Conservation (phyloP, 768 basidiomycete genomes). For the Suillus discolor region DNA sequence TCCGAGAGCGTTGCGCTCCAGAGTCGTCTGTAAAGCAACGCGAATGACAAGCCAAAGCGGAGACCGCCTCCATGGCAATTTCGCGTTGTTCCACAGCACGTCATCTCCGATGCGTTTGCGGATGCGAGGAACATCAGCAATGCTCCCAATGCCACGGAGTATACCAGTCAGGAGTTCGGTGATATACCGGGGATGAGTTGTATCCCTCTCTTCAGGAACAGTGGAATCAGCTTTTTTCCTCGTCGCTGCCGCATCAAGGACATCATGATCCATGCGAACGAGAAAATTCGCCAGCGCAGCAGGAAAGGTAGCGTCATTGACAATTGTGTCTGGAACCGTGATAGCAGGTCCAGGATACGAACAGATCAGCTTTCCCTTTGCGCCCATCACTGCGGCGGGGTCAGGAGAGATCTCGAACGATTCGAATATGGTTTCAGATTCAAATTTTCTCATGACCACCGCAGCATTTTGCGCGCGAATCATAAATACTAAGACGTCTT, state of each 20-base stretch:
- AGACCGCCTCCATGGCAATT: conserved; percentile 51
- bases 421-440: conserved; percentile 39
- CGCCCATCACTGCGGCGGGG: conserved; percentile 36
- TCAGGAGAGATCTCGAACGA: conserved; percentile 48
- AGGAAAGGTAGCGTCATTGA: conserved; percentile 33
- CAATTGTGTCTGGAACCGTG: conserved; percentile 31
- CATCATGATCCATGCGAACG: conserved; percentile 33
- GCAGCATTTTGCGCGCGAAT: conserved; percentile 52
- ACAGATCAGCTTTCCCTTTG: conserved; percentile 44
- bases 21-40: conserved; percentile 45
- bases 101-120: conserved; percentile 51
- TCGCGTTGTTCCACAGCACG: conserved; percentile 43
- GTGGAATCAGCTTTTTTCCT: conserved; percentile 38
- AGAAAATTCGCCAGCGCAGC: conserved; percentile 42
- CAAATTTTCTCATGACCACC: conserved; percentile 39
- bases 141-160: conserved; percentile 37
- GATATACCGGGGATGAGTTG: conserved; percentile 48
- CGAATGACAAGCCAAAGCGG: conserved; percentile 53
- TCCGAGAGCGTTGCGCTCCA: conserved; percentile 20
- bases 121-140: conserved; percentile 32
- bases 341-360: conserved; percentile 50
- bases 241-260: conserved; percentile 32
- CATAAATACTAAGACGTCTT: conserved; percentile 41
- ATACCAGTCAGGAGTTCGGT: conserved; percentile 50
- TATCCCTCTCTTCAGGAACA: conserved; percentile 30